These are phyloP conservation scores for Globisporangium splendens DNA, from an alignment of 352 stramenopile genomes.

Conservation along the genomic window DNA sequence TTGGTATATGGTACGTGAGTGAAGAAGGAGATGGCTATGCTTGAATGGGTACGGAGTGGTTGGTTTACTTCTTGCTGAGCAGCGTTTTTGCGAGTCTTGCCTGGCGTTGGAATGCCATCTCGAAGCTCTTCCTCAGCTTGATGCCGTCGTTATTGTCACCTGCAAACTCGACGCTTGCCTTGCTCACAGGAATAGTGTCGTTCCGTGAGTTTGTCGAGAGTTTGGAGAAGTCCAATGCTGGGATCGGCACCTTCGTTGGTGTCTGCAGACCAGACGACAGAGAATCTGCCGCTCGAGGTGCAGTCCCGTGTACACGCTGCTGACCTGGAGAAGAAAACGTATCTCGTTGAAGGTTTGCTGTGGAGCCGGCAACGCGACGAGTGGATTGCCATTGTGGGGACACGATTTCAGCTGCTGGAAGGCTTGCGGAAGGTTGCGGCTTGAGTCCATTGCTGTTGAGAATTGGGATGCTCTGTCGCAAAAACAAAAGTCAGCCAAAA, in stretches of 20 bases:
- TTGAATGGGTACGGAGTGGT: not conserved
- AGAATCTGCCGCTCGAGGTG: not conserved
- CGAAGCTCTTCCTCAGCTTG: constrained; percentile 38
- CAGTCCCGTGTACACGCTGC: too few species aligned
- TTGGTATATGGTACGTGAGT: not conserved
- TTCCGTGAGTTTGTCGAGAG: constrained; percentile 1
- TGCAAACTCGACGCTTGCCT: not conserved
- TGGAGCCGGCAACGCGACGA: constrained; percentile 28
- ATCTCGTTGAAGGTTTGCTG: not conserved
- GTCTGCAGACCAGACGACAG: not conserved
- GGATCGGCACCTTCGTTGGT: constrained; percentile 3
- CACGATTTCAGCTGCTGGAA: constrained; percentile 18
- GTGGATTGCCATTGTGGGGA: constrained; percentile 63
- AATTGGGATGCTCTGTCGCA: constrained; percentile 2
- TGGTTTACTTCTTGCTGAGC: constrained; percentile 41
- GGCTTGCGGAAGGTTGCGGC: not conserved
- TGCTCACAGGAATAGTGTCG: not conserved
- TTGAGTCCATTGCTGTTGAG: not conserved
- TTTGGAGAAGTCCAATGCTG: constrained; percentile 29
- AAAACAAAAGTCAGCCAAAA: not conserved
- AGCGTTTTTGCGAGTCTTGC: constrained; percentile 40
- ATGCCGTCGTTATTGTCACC: constrained; percentile 13
- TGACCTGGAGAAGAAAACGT: not conserved
- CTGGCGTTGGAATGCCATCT: constrained; percentile 42
- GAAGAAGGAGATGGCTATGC: not conserved